Conservation (phyloP, 768 basidiomycete species). For the Rhodotorula toruloides region DNA sequence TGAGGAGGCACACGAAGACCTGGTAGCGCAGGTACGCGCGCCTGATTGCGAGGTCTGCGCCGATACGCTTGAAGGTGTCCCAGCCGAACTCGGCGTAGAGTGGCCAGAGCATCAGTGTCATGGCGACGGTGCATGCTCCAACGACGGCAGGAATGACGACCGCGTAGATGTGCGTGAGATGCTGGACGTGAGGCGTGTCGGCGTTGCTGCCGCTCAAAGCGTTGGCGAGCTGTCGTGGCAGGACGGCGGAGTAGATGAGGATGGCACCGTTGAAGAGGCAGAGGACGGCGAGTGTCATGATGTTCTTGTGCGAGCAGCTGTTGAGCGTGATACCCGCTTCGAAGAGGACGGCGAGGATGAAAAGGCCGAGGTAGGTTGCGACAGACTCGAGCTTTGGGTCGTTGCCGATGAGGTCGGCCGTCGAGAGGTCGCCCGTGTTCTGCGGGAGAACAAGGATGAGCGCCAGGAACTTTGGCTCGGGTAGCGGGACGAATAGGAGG, state of each 20-base stretch:
- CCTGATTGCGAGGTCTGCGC: conserved; percentile 15
- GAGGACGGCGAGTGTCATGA: conserved; percentile 20
- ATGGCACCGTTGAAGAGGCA: conserved; percentile 25
- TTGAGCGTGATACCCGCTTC: conserved; percentile 31
- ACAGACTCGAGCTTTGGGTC: conserved; percentile 29
- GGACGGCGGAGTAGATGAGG: conserved; percentile 30
- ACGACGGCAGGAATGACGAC: conserved; percentile 31
- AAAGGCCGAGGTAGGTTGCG: conserved; percentile 35
- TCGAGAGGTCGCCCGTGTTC: conserved; percentile 14
- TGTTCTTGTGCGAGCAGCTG: conserved; percentile 24
- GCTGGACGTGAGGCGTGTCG: conserved; percentile 15
- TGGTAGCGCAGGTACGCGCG: conserved; percentile 6
- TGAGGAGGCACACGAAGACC: conserved; percentile 25
- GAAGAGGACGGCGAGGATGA: conserved; percentile 38
- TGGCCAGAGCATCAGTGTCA: conserved; percentile 14
- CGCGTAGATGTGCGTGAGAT: conserved; percentile 17
- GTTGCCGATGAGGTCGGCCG: neutral
- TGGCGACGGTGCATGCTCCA: conserved; percentile 1
- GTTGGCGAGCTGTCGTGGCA: conserved; percentile 20
- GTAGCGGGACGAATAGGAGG: neutral
- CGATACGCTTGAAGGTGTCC: conserved; percentile 23
- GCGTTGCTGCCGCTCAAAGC: conserved; percentile 26
- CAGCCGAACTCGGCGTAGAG: conserved; percentile 34
- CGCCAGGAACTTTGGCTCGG: neutral
- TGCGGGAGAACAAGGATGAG: neutral